Base-by-base conservation (phyloP, 768 basidiomycete genomes). In the Macrolepiota dolichaula region DNA sequence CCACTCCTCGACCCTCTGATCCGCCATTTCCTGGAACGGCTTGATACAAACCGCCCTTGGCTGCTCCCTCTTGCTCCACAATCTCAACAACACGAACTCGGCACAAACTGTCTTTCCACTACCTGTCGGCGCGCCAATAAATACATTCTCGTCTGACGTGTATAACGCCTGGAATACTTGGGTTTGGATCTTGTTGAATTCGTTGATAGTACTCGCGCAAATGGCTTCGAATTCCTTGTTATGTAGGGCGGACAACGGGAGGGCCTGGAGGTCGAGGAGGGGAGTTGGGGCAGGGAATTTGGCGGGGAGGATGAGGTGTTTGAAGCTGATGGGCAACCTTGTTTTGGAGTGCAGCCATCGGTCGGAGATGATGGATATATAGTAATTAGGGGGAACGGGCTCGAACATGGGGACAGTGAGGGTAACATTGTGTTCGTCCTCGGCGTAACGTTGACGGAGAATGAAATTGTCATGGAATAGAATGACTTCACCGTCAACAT, bases 151-250 rank as follows among this genome's bases (percentile, higher is more conserved):
- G 68, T 98, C 96, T 0, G 94, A 88, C 0, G 92, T 94, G 72
- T 98, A 99, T 0, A 99, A 80, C 0, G 96, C 96, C 67, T 98
- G 95, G 88, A 99, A 98, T 49, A 97, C 96, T 74, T 98, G 97
- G 0, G 94, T 98, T 71, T 98, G 97, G 63, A 98, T 98, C 75
- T 98, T 99, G 84, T 98, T 98, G 81, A 98, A 98, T 0, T 85
- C 87, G 63, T 86, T 81, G 64, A 98, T 87, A 0, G 85, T 85
- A 17, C 82, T 84, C 0, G 86, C 84, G 72, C 97, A 99, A 46
- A 98, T 84, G 0, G 81, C 80, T 72, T 98, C 94, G 66, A 88
- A 98, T 63, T 95, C 92, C 68, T 89, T 86, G 81, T 97, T 97
- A 73, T 96, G 94, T 3, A 99, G 79, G 0, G 95, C 96, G 0